Evolutionary conservation across 495 filamentous ascomycete species (phyloP), one percentile per base, ranked within the genome.

Genomic region (Sporormia fimetaria): DNA sequence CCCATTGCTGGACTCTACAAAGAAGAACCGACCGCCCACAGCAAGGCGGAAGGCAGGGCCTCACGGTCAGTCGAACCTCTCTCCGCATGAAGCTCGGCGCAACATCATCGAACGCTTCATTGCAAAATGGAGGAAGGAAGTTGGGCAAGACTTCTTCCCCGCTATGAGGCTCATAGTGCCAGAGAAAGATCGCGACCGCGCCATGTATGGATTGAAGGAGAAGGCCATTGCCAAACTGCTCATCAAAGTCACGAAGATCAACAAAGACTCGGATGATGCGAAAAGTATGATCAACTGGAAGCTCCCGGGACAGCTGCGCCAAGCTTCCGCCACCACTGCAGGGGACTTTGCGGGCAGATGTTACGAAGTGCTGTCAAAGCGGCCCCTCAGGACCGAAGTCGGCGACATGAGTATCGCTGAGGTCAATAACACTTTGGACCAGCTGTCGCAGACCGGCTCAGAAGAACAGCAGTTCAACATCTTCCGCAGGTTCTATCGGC

Each of bases 151-250:
- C 56, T 83, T 96, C 47, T 94, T 92, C 61, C 92, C 92, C 2
- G 87, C 86, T 14, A 75, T 98, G 59, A 74, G 90, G 23, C 68
- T 98, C 35, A 92, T 96, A 51, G 64, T 94, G n/a, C 85, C 87
- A 0, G 84, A 88, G 51, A 93, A 93, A 55, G 90, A 98, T 55
- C 72, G 87, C 22, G 87, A 96, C 44, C 74, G 90, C 23, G 80
- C 82, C 23, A 87, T 94, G 74, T 98, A 98, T 54, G 83, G 87
- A 3, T 69, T 98, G 21, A 96, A 96, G 59, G 90, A 98, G 64
- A 86, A 82, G 59, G 74, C 74, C 11, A 87, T 96, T 40, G 87
- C 78, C 3, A 93, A 83, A 51, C 61, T 98, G 27, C 66, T 96
- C 4, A 83, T 96, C 24, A 83, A 83, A 49, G 70, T 92, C 24